Conservation (phyloP, 169 alveolate genomes). For the Neospora caninum region DNA sequence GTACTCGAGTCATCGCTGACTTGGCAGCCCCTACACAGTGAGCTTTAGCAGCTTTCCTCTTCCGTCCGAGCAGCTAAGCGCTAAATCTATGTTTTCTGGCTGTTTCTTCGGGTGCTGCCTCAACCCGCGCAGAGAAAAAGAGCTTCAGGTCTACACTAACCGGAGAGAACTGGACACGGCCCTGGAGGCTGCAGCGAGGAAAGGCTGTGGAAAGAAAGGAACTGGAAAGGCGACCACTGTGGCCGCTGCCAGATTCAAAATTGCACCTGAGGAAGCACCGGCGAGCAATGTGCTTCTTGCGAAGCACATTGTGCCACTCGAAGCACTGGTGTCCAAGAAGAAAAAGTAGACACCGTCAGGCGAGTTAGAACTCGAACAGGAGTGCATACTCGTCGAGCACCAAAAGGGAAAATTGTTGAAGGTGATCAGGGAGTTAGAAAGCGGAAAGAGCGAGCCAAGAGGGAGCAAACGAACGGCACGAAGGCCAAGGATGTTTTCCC, state of each 20-base stretch:
- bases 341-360: not conserved
- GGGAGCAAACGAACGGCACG: too few species aligned
- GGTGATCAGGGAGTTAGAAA: too few species aligned
- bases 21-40: too few species aligned
- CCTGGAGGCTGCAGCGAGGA: slow-evolving; percentile 10
- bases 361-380: not conserved
- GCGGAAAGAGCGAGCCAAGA: too few species aligned
- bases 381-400: too few species aligned
- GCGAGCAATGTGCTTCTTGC: not conserved
- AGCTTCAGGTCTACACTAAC: not conserved
- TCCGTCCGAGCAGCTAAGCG: too few species aligned
- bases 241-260: not conserved
- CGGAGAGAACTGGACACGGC: not conserved
- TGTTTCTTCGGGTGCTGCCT: not conserved
- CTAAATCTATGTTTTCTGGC: too few species aligned
- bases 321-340: not conserved
- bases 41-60: too few species aligned
- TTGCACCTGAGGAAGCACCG: not conserved
- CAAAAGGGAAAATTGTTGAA: too few species aligned
- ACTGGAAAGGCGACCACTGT: not conserved
- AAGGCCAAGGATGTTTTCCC: too few species aligned
- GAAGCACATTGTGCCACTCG: not conserved
- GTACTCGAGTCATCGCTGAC: too few species aligned
- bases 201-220: not conserved
- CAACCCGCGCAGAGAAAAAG: not conserved